Base-by-base conservation (phyloP, 352 stramenopile species). In the Pythium chondricola region DNA sequence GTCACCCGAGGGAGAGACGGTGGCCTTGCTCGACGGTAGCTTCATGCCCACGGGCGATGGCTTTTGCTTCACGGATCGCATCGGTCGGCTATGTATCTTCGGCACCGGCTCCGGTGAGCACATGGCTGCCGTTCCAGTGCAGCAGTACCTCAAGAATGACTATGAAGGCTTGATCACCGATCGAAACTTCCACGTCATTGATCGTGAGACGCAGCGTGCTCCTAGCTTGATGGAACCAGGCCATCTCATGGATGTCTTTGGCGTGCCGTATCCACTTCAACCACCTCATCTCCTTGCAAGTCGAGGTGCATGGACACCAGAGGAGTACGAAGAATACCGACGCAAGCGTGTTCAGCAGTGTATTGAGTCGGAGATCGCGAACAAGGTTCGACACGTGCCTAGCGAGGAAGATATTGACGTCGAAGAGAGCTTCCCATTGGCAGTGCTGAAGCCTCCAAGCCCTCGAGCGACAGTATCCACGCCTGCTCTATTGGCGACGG, bases 131-230 rank as follows among this genome's bases (percentile, higher is more conserved):
- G 52, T 37, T n/a, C 74, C 67, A 6, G 52, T 65, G 21, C 71
- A 89, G 50, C 80, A 92, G 55, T 90, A 90, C 48, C 97, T 97
- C 48, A 63, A 79, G 5, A 92, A 75, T 22, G 91, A 97, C 58
- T 97, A 97, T 46, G 75, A 76, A 6, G 82, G 87, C 52, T 66
- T 97, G 21, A 50, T 96, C 14, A 88, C 83, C 4, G 91, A 97
- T 66, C 63, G 73, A 5, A 58, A 93, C 47, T 88, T 94, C 32
- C 92, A 96, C 38, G 88, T 96, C 5, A 64, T 86, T 2, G 91
- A 97, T 56, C 74, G 82, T 6, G 84, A 89, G 44, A 95, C 85
- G 13, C 76, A 95, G 52, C 59, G 88, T 10, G 63, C 90, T 21
- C 81, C 88, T 17, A 94, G 92, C 42, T 55, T 96, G 52, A 91